Evolutionary conservation across 305 asterid genomes (phyloP), one percentile per base, ranked within the genome.

Genomic region (Rubia peregrina): DNA sequence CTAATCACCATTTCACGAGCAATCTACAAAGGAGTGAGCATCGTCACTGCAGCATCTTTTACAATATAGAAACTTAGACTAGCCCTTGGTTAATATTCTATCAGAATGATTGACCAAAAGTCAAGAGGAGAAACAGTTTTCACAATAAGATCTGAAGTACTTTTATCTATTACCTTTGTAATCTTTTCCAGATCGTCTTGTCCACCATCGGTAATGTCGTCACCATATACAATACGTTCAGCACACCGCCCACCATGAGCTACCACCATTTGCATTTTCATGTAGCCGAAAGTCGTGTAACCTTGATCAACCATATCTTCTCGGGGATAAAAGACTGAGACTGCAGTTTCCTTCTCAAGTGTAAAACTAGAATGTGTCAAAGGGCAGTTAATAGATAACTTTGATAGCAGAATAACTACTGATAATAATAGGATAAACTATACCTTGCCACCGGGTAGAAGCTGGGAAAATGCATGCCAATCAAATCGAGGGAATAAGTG

Each of bases 391-490:
- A 62, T 49, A 51, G 59, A 62, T 44, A 21, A 57, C 30, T 56
- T 69, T n/a, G 70, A 36, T 64, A 67, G 63, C 67, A 62, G n/a
- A 55, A 41, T 42, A 62, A 56, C 64, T 46, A 19, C n/a, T 19
- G 7, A 24, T 72, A 38, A 42, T 36, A 19, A 40, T 44, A 14
- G 66, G 48, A 49, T 69, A 63, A 41, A 74, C 44, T 51, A 73
- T 78, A 94, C 99, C 93, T 91, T 90, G 79, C 99, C 99, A 60
- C 98, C 98, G 67, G 99, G 99, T 66, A 94, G 85, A 73, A 94
- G 91, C 97, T 94, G 99, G 76, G 99, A 91, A 83, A 94, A 94
- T 65, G 99, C 99, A 84, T 94, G 99, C 99, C 97, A 90, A 82
- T 94, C 99, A 82, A 87, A 94, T 74, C 83, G 85, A 69, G 98